A percentile compares a stretch with the other conserved stretches of the same genome.
These are phyloP conservation scores for Balakata baccata DNA, from an alignment of 345 rosid genomes.

Conservation along the genomic window DNA sequence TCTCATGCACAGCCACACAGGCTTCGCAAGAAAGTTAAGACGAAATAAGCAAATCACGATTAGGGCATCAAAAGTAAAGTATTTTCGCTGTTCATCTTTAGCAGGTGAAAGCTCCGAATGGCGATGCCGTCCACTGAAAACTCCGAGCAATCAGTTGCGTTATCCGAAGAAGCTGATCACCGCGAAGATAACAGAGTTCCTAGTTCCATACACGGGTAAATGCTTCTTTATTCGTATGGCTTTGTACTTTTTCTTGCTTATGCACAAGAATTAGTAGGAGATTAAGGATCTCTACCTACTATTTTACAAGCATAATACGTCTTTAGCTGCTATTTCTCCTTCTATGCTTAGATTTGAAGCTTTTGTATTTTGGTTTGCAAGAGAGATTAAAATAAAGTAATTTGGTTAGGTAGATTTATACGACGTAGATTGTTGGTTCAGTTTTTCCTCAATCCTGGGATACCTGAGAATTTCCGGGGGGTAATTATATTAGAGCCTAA, in stretches of 20 bases:
- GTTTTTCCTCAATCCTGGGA: background rate
- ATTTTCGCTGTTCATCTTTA: background rate
- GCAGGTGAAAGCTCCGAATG: background rate
- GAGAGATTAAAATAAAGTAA: background rate
- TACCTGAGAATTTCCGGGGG: background rate
- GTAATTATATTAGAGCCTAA: background rate
- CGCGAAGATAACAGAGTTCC: background rate
- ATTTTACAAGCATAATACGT: background rate
- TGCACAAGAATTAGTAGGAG: background rate
- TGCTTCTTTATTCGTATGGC: background rate
- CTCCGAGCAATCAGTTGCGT: background rate
- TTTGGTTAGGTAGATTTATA: background rate
- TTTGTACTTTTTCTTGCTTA: background rate
- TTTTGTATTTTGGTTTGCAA: background rate
- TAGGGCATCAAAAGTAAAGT: background rate
- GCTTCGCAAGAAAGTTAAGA: background rate
- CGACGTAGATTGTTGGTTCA: background rate
- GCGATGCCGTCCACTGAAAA: conserved; percentile 1
- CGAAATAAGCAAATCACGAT: background rate
- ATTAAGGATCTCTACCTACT: background rate
- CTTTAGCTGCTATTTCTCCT: background rate
- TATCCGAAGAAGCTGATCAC: conserved; percentile 3
- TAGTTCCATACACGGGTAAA: conserved; percentile 11
- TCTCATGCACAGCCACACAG: no score
- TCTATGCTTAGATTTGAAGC: background rate